A percentile compares a stretch with the other conserved stretches of the same genome.
Evolutionary conservation across 1,284 basidiomycete genomes (phyloP).

Genomic region (Termitomyces sp.): DNA sequence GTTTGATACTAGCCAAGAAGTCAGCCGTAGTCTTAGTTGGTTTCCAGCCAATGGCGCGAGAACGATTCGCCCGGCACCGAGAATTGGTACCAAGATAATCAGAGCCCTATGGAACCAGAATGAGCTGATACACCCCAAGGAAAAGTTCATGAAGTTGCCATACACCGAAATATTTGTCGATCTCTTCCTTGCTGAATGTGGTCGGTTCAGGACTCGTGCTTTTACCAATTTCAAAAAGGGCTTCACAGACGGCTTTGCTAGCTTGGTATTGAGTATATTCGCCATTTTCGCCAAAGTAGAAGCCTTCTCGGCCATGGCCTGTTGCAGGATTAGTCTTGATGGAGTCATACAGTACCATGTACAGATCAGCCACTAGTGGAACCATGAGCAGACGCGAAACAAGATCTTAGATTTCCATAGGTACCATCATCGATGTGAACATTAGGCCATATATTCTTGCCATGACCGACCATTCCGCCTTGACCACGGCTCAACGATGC

Average conservation of each 20-base stretch:
- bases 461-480: conserved; percentile 37
- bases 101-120: conserved; percentile 5
- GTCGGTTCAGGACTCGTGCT: conserved; percentile 34
- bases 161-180: conserved; percentile 32
- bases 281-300: conserved; percentile 31
- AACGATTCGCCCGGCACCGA: conserved; percentile 35
- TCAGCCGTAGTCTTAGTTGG: conserved; percentile 37
- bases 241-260: conserved; percentile 26
- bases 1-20: conserved; percentile 33
- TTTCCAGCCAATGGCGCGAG: conserved; percentile 47
- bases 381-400: background rate
- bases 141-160: background rate
- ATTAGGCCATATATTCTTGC: conserved; percentile 40
- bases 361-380: conserved; percentile 19
- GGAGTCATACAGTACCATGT: conserved; percentile 17
- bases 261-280: conserved; percentile 30
- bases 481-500: conserved; percentile 31
- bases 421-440: conserved; percentile 28
- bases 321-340: conserved; percentile 14
- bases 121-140: background rate
- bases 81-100: conserved; percentile 37
- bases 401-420: background rate
- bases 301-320: conserved; percentile 41
- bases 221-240: conserved; percentile 32
- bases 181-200: conserved; percentile 37